Conservation (phyloP, 2,329 filamentous ascomycete species). For the Aspergillus alliaceus region DNA sequence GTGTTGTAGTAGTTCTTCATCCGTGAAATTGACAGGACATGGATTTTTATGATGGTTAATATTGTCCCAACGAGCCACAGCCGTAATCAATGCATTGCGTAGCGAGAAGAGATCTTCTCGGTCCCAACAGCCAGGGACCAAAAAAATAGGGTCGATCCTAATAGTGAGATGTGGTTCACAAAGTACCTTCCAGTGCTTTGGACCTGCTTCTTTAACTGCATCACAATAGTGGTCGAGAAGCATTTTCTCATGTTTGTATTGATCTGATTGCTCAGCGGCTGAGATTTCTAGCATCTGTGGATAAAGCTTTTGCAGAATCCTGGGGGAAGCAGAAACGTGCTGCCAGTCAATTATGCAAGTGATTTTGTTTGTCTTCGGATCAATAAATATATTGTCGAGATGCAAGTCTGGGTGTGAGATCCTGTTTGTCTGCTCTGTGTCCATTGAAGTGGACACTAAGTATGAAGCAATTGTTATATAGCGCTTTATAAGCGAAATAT, state of each 20-base stretch:
- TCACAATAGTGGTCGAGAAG: constrained; percentile 9
- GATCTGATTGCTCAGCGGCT: neutral
- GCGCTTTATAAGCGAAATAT: neutral
- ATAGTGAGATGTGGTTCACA: constrained; percentile 4
- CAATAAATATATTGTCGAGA: neutral
- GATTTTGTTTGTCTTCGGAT: neutral
- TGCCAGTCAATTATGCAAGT: constrained; percentile 19
- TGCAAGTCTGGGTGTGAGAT: neutral
- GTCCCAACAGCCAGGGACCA: constrained; percentile 18
- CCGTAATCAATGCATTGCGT: constrained; percentile 15
- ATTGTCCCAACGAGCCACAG: constrained; percentile 14
- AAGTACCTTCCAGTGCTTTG: constrained; percentile 2
- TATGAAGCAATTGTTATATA: neutral
- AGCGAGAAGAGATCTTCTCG: constrained; percentile 19
- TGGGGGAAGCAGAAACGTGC: constrained; percentile 7
- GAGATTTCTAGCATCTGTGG: constrained; percentile 16
- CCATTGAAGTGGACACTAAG: neutral
- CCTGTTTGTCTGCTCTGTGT: neutral
- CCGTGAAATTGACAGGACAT: constrained; percentile 13
- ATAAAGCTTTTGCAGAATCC: constrained; percentile 12
- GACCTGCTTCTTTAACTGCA: constrained; percentile 2
- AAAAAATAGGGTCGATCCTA: constrained; percentile 6
- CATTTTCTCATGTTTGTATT: neutral
- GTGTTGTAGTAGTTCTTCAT: constrained; percentile 13
- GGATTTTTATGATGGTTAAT: neutral